Conservation (phyloP, 2,329 filamentous ascomycete species). For the Aphanoascus verrucosus region DNA sequence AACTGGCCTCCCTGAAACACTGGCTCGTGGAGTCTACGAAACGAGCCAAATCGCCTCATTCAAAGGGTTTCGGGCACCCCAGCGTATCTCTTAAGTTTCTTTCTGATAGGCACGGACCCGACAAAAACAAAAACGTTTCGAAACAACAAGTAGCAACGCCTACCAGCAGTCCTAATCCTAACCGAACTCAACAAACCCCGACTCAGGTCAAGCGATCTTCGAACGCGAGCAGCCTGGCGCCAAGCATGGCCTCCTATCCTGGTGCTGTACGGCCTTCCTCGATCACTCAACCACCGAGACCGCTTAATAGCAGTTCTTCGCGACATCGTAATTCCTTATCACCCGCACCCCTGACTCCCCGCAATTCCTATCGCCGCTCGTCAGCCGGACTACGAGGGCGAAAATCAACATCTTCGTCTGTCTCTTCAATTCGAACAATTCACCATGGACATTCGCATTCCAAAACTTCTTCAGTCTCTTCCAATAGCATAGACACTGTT, state of each 20-base stretch:
- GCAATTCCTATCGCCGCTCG: constrained; percentile 71
- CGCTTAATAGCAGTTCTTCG: constrained; percentile 26
- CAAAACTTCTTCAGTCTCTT: constrained; percentile 88
- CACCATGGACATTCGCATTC: constrained; percentile 83
- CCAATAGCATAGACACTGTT: constrained; percentile 60
- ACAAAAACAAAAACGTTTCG: constrained; percentile 29
- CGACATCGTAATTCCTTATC: constrained; percentile 63
- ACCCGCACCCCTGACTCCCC: constrained; percentile 77
- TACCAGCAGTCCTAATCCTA: constrained; percentile 17
- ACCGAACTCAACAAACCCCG: constrained; percentile 25
- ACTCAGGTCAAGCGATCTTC: constrained; percentile 33
- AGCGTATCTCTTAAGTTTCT: constrained; percentile 29
- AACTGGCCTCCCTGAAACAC: constrained; percentile 57
- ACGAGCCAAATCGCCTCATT: constrained; percentile 48
- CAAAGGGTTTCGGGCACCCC: constrained; percentile 24
- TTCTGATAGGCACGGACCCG: constrained; percentile 29
- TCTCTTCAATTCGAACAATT: constrained; percentile 85
- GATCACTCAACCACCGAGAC: constrained; percentile 27
- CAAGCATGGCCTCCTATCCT: constrained; percentile 34
- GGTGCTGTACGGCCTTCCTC: constrained; percentile 33
- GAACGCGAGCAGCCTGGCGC: constrained; percentile 33
- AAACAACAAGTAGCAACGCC: constrained; percentile 21
- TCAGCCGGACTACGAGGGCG: constrained; percentile 76
- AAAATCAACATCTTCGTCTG: constrained; percentile 90
- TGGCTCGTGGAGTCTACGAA: constrained; percentile 61